Evolutionary conservation across 441 rosid species (phyloP).

Genomic region (Bocquillonia castaneifolia): DNA sequence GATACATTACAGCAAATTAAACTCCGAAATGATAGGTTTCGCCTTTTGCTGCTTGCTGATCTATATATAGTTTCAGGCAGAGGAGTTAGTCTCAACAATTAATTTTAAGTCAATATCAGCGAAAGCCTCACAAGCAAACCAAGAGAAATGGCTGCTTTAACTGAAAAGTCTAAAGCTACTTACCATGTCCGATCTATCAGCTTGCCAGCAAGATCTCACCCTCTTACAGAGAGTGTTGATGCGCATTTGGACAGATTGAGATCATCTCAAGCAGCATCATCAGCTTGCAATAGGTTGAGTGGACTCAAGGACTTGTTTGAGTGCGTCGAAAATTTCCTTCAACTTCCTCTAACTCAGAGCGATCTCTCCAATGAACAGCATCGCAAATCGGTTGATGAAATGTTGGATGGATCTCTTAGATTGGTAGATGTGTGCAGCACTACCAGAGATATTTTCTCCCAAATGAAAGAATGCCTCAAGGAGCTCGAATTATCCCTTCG

Average conservation of each 20-base stretch:
- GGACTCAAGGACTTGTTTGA: slow-evolving; percentile 32
- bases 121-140: not conserved
- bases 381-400: slow-evolving; percentile 21
- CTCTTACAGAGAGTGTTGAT: slow-evolving; percentile 3
- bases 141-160: not conserved
- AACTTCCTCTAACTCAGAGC: slow-evolving; percentile 24
- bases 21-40: not conserved
- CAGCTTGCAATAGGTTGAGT: slow-evolving; percentile 19
- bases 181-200: slow-evolving; percentile 27
- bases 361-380: slow-evolving; percentile 19
- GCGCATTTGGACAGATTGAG: slow-evolving; percentile 11
- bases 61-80: not conserved
- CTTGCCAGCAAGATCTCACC: slow-evolving; percentile 19
- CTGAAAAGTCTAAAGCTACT: slow-evolving; percentile 3
- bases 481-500: slow-evolving; percentile 37
- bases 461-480: slow-evolving; percentile 30
- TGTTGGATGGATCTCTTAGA: slow-evolving; percentile 38
- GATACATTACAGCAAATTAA: not conserved
- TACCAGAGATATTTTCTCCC: slow-evolving; percentile 34
- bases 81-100: not conserved
- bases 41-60: not conserved
- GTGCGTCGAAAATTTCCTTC: slow-evolving; percentile 30
- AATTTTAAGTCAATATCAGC: not conserved
- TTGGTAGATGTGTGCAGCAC: slow-evolving; percentile 35
- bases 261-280: not conserved